A percentile compares a stretch with the other conserved stretches of the same genome.
Evolutionary conservation across 192 early-diverging fungal genomes (phyloP).

Genomic region (Backusella mclennaniae): DNA sequence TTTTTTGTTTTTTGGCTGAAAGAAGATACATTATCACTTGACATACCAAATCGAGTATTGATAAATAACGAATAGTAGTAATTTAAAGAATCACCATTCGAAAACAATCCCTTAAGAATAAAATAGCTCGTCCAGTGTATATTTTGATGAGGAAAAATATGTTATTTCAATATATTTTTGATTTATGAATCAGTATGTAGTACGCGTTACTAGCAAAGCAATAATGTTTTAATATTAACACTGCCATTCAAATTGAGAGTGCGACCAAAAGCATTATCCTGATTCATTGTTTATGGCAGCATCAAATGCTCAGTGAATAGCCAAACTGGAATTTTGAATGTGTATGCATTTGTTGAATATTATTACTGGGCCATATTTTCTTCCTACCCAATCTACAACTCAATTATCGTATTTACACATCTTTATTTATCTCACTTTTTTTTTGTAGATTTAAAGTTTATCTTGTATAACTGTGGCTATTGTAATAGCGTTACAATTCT

Average conservation of each 20-base stretch:
- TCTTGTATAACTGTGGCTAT: background rate
- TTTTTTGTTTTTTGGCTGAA: background rate
- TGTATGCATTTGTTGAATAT: background rate
- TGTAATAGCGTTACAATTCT: background rate
- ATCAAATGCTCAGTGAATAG: background rate
- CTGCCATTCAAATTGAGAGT: background rate
- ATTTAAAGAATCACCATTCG: no score
- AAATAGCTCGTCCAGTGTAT: no score
- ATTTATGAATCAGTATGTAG: no score
- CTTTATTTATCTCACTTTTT: background rate
- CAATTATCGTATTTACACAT: background rate
- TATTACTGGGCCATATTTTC: background rate
- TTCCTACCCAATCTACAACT: background rate
- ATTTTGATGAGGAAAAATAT: no score
- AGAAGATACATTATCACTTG: background rate
- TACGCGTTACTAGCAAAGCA: no score
- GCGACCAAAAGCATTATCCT: background rate
- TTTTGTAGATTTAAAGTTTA: no score
- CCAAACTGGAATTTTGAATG: background rate
- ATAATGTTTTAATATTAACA: background rate
- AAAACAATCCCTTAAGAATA: no score
- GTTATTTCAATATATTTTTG: no score
- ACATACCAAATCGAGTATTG: background rate
- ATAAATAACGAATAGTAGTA: background rate
- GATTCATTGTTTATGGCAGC: background rate